A percentile compares a stretch with the other conserved stretches of the same genome.
Evolutionary conservation across 257 asterid genomes (phyloP).

Genomic region (Salvia splendens): DNA sequence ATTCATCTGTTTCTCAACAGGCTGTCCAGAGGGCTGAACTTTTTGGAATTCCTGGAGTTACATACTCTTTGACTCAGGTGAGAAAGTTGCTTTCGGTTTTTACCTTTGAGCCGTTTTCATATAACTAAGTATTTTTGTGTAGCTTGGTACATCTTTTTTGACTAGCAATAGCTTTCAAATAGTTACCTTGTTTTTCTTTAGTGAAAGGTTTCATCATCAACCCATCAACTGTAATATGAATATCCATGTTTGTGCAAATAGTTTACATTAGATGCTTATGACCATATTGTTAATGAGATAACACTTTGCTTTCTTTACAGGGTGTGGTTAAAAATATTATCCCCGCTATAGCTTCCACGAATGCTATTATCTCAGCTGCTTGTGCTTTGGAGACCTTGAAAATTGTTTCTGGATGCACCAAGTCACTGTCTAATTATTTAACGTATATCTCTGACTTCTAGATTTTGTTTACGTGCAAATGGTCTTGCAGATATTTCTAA

Average conservation of each 20-base stretch:
- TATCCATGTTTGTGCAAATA: constrained; percentile 1
- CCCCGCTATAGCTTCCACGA: constrained; percentile 98
- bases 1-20: constrained; percentile 44
- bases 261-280: constrained; percentile 12
- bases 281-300: constrained; percentile 21
- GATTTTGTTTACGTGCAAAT: constrained; percentile 19
- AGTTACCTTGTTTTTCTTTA: background rate
- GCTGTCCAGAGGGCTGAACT: constrained; percentile 96
- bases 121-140: background rate
- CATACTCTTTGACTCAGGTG: constrained; percentile 94
- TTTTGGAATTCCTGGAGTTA: constrained; percentile 96
- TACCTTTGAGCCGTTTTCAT: constrained; percentile 25
- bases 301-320: constrained; percentile 41
- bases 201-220: constrained; percentile 17
- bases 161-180: constrained; percentile 12
- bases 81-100: constrained; percentile 28
- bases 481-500: background rate
- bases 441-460: constrained; percentile 51
- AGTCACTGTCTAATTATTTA: constrained; percentile 74
- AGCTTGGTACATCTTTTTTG: constrained; percentile 14
- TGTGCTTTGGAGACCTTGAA: constrained; percentile 98
- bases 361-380: constrained; percentile 94
- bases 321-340: constrained; percentile 98
- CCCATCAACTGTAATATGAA: background rate
- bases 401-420: constrained; percentile 95